phyloP scores from a whole-genome alignment of 306 rosid species.

The Psophocarpus tetragonolobus region DNA sequence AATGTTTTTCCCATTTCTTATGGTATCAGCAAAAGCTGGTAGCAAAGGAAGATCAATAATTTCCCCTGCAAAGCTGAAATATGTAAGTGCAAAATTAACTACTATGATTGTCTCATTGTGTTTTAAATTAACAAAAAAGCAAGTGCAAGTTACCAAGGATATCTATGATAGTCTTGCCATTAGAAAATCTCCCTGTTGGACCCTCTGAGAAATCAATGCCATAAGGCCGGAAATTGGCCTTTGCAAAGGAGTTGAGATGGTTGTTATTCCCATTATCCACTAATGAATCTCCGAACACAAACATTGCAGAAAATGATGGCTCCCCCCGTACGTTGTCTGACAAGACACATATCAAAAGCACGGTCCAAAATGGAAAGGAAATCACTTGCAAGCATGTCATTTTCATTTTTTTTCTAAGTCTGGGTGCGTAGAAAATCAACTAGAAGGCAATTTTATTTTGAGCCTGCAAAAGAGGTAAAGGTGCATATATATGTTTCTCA shows the following conservation, averaged over 20 bases:
- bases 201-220: conserved; percentile 40
- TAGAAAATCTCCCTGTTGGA: conserved; percentile 42
- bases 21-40: conserved; percentile 35
- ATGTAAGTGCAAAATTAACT: conserved; percentile 10
- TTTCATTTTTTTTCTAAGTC: not conserved
- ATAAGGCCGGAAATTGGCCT: conserved; percentile 40
- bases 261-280: conserved; percentile 46
- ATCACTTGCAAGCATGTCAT: not conserved
- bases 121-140: not conserved
- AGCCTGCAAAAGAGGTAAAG: not conserved
- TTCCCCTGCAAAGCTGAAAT: conserved; percentile 37
- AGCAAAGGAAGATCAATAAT: conserved; percentile 37
- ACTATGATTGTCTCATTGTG: not conserved
- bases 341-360: conserved; percentile 14
- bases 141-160: conserved; percentile 37
- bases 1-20: not conserved
- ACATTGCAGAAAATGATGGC: conserved; percentile 36
- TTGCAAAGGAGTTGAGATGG: conserved; percentile 36
- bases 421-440: not conserved
- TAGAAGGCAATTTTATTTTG: not conserved
- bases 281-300: conserved; percentile 53
- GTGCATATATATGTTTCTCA: not conserved
- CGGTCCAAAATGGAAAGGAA: conserved; percentile 23
- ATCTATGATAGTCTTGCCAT: conserved; percentile 40
- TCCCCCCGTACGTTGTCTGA: not conserved